Evolutionary conservation across 2,329 filamentous ascomycete species (phyloP), one percentile per base, ranked within the genome.

Genomic region (Harringtonia aguacate): DNA sequence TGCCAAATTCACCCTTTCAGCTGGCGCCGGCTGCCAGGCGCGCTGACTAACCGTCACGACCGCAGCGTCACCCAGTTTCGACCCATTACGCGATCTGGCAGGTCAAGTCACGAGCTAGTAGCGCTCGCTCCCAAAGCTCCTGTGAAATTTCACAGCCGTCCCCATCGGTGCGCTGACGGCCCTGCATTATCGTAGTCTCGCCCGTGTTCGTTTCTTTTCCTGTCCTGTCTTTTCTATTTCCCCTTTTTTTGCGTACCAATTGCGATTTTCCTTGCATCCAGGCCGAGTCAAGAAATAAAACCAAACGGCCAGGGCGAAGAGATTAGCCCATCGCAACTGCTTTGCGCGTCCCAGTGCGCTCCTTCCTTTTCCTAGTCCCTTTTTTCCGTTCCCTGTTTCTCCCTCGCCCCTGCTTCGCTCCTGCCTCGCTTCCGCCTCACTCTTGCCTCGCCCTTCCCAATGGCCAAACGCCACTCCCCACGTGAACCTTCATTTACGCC

Each of bases 401-500:
- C 35, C 21, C 29, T 43, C 36, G n/a, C n/a, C n/a, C n/a, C n/a
- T n/a, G n/a, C n/a, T n/a, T n/a, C n/a, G n/a, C n/a, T n/a, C n/a
- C n/a, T n/a, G n/a, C 24, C 28, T 22, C 13, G 14, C 30, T 22
- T 28, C n/a, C 29, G 22, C 21, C 8, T 34, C 33, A n/a, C 7
- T 13, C 35, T 14, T 30, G 36, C 13, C 9, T 36, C 31, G 8
- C 38, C 13, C n/a, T 31, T 33, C 27, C 34, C 29, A 18, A 56
- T 54, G 55, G 49, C 43, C 4, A 51, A 55, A 42, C 46, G 49
- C 40, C 53, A 56, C 13, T 59, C 57, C 3, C 56, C 56, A 15
- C 52, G 53, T n/a, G 68, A 72, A 45, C 71, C 68, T 29, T 68
- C 69, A 21, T 60, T 70, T 4, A 72, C 69, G 27, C 70, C 68